Base-by-base conservation (phyloP, 1,139 yeast species). In the Eremothecium coryli region DNA sequence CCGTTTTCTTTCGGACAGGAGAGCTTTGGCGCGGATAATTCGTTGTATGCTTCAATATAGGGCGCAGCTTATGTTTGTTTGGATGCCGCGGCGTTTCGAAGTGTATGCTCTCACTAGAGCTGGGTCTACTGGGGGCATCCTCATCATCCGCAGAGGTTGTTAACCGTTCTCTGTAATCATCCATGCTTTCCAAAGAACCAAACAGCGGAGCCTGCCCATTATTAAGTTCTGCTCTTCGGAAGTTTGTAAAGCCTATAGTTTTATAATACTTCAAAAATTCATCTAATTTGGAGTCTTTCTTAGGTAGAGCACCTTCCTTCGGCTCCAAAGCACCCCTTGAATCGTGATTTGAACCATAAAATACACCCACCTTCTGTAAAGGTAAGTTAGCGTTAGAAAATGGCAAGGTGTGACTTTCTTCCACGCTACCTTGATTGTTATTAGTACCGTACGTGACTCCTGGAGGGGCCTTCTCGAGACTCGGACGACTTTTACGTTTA, bases 261-360 rank as follows among this genome's bases (percentile, higher is more conserved):
- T 64, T 62, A 47, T 70, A 73, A 45, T 68, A 70, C 32, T 64
- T 62, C 38, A 79, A 61, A 47, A 76, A 79, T 35, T 73, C 76
- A 26, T 72, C 71, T 25, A 79, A 52, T 42, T 73, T 65, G 2
- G 80, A 77, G 46, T 77, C 82, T 20, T 62, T 41, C 10, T 53
- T 41, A 36, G 22, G 9, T 8, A 10, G 10, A 20, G 22, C 7
- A 10, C 22, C 22, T n/a, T n/a, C n/a, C n/a, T n/a, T n/a, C n/a
- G n/a, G n/a, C n/a, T n/a, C n/a, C n/a, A n/a, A n/a, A n/a, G n/a
- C n/a, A n/a, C n/a, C n/a, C n/a, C n/a, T n/a, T n/a, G n/a, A n/a
- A n/a, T n/a, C n/a, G n/a, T n/a, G n/a, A n/a, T n/a, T n/a, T n/a
- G n/a, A n/a, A n/a, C n/a, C n/a, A n/a, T n/a, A n/a, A n/a, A n/a